phyloP scores from a whole-genome alignment of 495 filamentous ascomycete species.

The Oleoguttula mirabilis region DNA sequence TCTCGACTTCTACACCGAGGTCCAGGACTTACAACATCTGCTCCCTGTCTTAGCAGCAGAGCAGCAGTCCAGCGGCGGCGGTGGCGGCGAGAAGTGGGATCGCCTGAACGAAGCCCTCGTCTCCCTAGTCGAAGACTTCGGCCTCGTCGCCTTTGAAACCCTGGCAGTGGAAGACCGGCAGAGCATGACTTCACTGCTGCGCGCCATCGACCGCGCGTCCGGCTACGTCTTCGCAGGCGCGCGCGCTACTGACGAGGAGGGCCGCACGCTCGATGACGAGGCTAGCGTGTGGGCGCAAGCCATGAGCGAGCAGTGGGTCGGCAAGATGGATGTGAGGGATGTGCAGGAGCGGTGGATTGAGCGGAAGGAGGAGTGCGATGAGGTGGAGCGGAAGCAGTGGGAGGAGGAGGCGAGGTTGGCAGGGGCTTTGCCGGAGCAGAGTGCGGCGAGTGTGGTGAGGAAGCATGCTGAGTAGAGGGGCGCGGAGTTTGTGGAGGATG shows the following conservation, averaged over 20 bases:
- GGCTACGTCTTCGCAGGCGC: constrained; percentile 88
- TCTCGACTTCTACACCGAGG: constrained; percentile 92
- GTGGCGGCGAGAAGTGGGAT: constrained; percentile 48
- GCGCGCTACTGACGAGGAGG: constrained; percentile 77
- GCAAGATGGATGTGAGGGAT: constrained; percentile 68
- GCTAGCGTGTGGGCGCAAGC: constrained; percentile 75
- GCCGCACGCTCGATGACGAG: constrained; percentile 15
- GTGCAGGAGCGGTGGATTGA: constrained; percentile 94
- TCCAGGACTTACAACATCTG: constrained; percentile 82
- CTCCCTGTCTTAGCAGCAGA: constrained; percentile 60
- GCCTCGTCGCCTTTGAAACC: constrained; percentile 81
- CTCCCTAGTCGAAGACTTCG: constrained; percentile 75
- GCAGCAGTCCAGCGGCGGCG: constrained; percentile 2
- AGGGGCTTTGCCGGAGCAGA: constrained; percentile 32
- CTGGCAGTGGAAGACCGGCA: constrained; percentile 91
- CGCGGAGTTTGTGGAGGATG: constrained; percentile 16
- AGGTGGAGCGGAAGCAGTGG: constrained; percentile 57
- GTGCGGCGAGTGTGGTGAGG: constrained; percentile 24
- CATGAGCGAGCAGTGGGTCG: constrained; percentile 65
- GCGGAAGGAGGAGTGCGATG: constrained; percentile 76
- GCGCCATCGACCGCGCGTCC: constrained; percentile 75
- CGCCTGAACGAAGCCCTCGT: constrained; percentile 76
- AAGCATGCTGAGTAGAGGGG: constrained; percentile 12
- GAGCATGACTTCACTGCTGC: constrained; percentile 84
- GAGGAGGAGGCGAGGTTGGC: constrained; percentile 44